These are phyloP conservation scores for Lentithecium fluviatile DNA, from an alignment of 495 filamentous ascomycete genomes.

Conservation along the genomic window DNA sequence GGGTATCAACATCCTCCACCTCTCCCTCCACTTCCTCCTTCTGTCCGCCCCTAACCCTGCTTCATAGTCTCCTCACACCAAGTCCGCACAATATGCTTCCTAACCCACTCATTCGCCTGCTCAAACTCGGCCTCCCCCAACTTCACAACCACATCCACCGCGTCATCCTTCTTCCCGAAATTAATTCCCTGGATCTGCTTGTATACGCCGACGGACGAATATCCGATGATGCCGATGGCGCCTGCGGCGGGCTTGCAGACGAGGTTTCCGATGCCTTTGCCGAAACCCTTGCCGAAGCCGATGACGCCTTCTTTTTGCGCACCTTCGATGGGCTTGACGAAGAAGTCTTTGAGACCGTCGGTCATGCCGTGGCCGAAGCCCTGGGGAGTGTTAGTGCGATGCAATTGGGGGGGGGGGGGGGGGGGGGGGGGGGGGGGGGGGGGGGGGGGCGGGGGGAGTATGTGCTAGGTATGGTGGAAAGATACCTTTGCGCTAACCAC, in stretches of 20 bases:
- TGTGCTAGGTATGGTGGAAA: not conserved
- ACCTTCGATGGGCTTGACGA: conserved; percentile 40
- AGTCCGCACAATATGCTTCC: conserved; percentile 54
- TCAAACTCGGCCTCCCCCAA: conserved; percentile 67
- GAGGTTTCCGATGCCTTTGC: conserved; percentile 39
- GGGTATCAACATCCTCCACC: too few species aligned
- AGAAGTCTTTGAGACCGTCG: conserved; percentile 40
- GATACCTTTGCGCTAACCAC: conserved; percentile 43
- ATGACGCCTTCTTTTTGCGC: conserved; percentile 38
- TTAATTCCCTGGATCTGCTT: conserved; percentile 65
- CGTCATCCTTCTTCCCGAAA: conserved; percentile 63
- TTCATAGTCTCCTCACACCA: conserved; percentile 51
- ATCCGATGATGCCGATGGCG: conserved; percentile 18
- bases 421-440: too few species aligned
- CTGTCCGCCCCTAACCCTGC: not conserved
- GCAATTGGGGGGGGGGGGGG: too few species aligned
- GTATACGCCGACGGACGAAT: conserved; percentile 57
- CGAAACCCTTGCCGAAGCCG: conserved; percentile 43
- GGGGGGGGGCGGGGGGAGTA: too few species aligned
- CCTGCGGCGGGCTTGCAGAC: conserved; percentile 34
- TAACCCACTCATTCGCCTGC: conserved; percentile 51
- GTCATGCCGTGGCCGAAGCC: conserved; percentile 28
- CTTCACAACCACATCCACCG: conserved; percentile 64
- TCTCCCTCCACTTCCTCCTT: not conserved
- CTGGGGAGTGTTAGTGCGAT: not conserved